phyloP scores from a whole-genome alignment of 169 alveolate species.

The Fabrea salina region DNA sequence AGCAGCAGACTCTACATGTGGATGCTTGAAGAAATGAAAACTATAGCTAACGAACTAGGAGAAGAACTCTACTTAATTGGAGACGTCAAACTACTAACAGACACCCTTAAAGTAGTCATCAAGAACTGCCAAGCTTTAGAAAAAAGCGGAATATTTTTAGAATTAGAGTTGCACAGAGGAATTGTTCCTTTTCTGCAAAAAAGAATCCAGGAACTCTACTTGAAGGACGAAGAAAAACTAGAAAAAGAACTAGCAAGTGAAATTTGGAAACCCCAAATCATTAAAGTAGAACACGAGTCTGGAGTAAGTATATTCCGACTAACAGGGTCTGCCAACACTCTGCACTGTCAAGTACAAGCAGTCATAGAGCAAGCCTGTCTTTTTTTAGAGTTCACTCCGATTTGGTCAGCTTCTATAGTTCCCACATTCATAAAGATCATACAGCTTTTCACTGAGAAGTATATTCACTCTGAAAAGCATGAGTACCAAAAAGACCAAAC shows the following conservation, averaged over 20 bases:
- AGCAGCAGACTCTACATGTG: neutral
- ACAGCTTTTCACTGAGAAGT: neutral
- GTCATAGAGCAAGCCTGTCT: neutral
- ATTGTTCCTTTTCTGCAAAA: neutral
- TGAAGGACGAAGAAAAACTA: constrained; percentile 9
- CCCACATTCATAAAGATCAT: constrained; percentile 11
- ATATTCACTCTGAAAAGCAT: neutral
- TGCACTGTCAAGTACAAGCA: neutral
- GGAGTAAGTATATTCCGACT: neutral
- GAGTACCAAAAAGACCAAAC: constrained; percentile 19
- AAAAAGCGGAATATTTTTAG: neutral
- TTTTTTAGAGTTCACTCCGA: neutral
- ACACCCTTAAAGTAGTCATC: neutral
- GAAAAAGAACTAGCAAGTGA: neutral
- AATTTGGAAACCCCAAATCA: constrained; percentile 10
- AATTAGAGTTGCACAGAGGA: neutral
- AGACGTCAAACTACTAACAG: neutral
- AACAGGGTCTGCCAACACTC: neutral
- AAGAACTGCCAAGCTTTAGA: constrained; percentile 13
- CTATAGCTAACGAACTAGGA: constrained; percentile 9
- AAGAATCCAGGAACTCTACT: constrained; percentile 21
- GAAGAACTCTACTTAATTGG: neutral
- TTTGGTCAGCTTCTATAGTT: neutral
- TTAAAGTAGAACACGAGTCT: neutral
- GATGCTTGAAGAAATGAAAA: neutral